phyloP scores from a whole-genome alignment of 2,329 filamentous ascomycete species.

The Fusarium nurragi region DNA sequence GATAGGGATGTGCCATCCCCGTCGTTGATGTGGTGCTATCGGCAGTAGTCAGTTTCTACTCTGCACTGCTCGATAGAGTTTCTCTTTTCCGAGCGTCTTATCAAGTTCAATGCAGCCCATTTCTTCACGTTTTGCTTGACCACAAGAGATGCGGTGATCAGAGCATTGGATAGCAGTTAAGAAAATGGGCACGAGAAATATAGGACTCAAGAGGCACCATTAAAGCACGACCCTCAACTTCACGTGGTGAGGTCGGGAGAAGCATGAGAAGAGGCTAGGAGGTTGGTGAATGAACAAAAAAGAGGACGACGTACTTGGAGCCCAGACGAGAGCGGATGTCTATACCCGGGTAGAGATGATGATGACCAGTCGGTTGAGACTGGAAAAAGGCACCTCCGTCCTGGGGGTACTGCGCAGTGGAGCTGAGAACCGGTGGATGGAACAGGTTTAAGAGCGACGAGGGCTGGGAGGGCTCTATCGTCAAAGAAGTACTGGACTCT shows the following conservation, averaged over 20 bases:
- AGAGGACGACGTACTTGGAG: slow-evolving; percentile 60
- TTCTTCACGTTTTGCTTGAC: neutral
- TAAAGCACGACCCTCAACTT: neutral
- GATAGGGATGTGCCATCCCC: slow-evolving; percentile 68
- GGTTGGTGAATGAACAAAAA: neutral
- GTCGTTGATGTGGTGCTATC: slow-evolving; percentile 60
- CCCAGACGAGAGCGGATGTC: slow-evolving; percentile 65
- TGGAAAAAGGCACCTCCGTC: slow-evolving; percentile 62
- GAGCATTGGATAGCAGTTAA: neutral
- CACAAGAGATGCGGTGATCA: neutral
- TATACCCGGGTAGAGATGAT: slow-evolving; percentile 59
- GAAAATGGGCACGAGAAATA: neutral
- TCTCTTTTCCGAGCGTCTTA: slow-evolving; percentile 11
- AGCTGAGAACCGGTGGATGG: slow-evolving; percentile 59
- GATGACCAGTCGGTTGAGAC: slow-evolving; percentile 51
- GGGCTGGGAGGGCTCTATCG: slow-evolving; percentile 63
- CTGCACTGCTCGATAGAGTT: slow-evolving; percentile 6
- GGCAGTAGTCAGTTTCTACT: slow-evolving; percentile 37
- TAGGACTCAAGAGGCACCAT: neutral
- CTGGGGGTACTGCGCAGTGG: slow-evolving; percentile 59
- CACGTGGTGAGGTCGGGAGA: slow-evolving; percentile 3
- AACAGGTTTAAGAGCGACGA: slow-evolving; percentile 63
- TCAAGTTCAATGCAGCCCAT: slow-evolving; percentile 10
- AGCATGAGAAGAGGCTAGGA: slow-evolving; percentile 4
- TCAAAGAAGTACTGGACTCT: slow-evolving; percentile 62